These are phyloP conservation scores for Fusarium floridanum DNA, from an alignment of 2,329 filamentous ascomycete species.

Conservation along the genomic window DNA sequence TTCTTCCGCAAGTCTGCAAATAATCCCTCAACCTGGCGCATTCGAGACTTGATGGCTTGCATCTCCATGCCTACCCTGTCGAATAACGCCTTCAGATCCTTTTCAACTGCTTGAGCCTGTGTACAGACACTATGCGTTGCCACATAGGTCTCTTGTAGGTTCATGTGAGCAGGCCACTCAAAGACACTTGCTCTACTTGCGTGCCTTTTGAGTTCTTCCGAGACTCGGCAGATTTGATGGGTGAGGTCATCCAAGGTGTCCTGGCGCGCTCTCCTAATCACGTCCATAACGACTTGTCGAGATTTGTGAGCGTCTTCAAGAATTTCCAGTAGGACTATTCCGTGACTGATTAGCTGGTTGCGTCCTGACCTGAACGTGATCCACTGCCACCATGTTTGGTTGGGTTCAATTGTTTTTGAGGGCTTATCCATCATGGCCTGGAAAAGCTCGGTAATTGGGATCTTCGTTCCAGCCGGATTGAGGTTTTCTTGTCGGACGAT, in stretches of 20 bases:
- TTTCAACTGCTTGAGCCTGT: not conserved
- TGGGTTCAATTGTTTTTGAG: not conserved
- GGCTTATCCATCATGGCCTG: not conserved
- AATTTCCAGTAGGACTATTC: not conserved
- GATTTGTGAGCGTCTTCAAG: not conserved
- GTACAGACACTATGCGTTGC: not conserved
- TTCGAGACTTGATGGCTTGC: not conserved
- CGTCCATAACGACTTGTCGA: not conserved
- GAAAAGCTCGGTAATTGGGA: not conserved
- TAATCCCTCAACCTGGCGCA: not conserved
- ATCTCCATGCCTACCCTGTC: not conserved
- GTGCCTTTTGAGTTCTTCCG: not conserved
- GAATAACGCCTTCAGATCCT: not conserved
- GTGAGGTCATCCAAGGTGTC: not conserved
- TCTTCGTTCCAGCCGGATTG: not conserved
- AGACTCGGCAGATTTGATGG: not conserved
- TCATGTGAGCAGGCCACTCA: not conserved
- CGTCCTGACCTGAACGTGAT: not conserved
- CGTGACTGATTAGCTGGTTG: not conserved
- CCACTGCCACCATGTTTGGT: not conserved
- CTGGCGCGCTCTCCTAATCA: not conserved
- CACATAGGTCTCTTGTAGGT: not conserved
- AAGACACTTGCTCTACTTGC: not conserved
- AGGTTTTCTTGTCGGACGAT: not conserved
- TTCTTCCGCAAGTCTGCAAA: not conserved